Evolutionary conservation across 208 protist species (phyloP).

Genomic region (Spongospora subterranea): DNA sequence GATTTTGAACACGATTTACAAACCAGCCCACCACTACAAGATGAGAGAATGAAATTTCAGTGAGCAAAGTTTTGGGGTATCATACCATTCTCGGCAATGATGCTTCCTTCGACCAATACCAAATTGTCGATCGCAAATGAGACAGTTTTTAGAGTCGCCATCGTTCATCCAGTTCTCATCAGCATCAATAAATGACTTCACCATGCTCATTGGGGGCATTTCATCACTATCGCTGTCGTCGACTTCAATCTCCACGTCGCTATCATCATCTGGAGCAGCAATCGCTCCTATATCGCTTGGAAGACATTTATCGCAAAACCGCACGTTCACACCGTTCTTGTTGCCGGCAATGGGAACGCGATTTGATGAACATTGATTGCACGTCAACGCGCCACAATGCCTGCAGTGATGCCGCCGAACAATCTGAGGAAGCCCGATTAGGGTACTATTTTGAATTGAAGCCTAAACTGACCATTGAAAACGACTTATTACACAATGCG

Average conservation of each 20-base stretch:
- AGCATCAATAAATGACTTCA: background rate
- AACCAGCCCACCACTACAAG: slow-evolving; percentile 47
- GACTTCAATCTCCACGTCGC: background rate
- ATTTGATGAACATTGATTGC: slow-evolving; percentile 13
- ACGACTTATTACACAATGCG: background rate
- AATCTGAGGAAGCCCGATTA: background rate
- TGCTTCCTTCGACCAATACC: background rate
- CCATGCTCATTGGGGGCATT: background rate
- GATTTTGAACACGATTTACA: slow-evolving; percentile 33
- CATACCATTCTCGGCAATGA: slow-evolving; percentile 42
- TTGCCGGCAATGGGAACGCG: background rate
- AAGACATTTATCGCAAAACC: slow-evolving; percentile 16
- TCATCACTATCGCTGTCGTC: slow-evolving; percentile 15
- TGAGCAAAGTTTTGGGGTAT: background rate
- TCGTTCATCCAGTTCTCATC: background rate
- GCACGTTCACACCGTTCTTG: background rate
- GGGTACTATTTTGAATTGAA: too few species aligned
- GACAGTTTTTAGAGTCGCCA: slow-evolving; percentile 24
- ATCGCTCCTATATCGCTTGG: background rate
- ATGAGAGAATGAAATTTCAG: background rate
- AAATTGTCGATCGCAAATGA: slow-evolving; percentile 27
- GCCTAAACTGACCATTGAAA: slow-evolving; percentile 26
- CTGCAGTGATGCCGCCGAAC: slow-evolving; percentile 48
- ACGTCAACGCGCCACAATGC: background rate
- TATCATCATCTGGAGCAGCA: background rate